These are phyloP conservation scores for Annulohypoxylon maeteangense DNA, from an alignment of 495 filamentous ascomycete species.

Conservation along the genomic window DNA sequence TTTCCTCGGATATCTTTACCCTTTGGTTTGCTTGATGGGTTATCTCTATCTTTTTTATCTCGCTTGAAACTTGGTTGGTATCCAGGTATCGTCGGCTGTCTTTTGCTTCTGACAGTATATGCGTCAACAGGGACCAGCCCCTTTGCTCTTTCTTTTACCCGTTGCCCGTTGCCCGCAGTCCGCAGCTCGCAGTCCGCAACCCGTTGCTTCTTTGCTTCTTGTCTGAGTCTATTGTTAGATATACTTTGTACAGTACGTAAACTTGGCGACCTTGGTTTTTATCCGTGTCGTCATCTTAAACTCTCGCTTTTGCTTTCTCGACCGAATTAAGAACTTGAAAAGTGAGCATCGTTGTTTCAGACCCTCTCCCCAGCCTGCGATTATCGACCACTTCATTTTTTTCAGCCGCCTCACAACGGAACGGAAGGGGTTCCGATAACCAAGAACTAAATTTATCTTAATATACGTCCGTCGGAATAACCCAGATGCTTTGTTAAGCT, in stretches of 20 bases:
- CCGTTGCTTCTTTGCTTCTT: slow-evolving; percentile 31
- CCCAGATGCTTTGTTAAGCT: not conserved
- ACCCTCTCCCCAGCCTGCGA: slow-evolving; percentile 30
- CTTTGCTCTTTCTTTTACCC: not conserved
- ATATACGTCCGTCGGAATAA: slow-evolving; percentile 11
- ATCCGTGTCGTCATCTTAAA: slow-evolving; percentile 41
- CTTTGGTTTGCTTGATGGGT: slow-evolving; percentile 2
- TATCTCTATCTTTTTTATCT: not conserved
- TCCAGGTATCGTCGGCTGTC: slow-evolving; percentile 17
- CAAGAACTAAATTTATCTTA: slow-evolving; percentile 8
- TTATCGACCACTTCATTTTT: slow-evolving; percentile 17
- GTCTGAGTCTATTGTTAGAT: slow-evolving; percentile 32
- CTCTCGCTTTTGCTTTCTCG: slow-evolving; percentile 30
- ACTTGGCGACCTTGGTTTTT: slow-evolving; percentile 22
- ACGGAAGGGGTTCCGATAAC: slow-evolving; percentile 2
- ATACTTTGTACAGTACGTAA: slow-evolving; percentile 43
- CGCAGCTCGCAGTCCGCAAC: not conserved
- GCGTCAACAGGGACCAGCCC: slow-evolving; percentile 31
- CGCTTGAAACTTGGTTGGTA: slow-evolving; percentile 18
- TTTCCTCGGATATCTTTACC: slow-evolving; percentile 7
- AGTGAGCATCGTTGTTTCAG: slow-evolving; percentile 30
- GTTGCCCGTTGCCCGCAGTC: no score
- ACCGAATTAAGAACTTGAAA: slow-evolving; percentile 17
- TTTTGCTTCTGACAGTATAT: slow-evolving; percentile 32
- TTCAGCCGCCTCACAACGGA: slow-evolving; percentile 31